Base-by-base conservation (phyloP, 1,284 basidiomycete genomes). In the Psilocybe mexicana region DNA sequence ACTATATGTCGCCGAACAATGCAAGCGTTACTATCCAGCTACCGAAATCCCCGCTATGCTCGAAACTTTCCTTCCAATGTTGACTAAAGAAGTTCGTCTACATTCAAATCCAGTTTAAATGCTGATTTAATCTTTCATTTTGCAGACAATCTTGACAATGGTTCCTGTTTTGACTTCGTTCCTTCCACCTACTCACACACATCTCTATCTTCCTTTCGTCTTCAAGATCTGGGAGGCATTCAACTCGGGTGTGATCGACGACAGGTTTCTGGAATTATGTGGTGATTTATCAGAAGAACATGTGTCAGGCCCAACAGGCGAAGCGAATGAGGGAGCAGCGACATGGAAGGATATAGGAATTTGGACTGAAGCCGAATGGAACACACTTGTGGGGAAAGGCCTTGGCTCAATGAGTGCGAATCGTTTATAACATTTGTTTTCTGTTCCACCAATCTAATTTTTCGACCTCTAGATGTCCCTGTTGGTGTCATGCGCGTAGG, bases 211-310 rank as follows among this genome's bases (percentile, higher is more conserved):
- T 48, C 87, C 90, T 28, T 69, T 84, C 0, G 67, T 93, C 10
- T 94, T 95, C 76, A 87, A 83, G 59, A 76, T 95, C 0, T 95
- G 94, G 92, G 88, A 93, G 68, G 86, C 88, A 3, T 92, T 94
- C 71, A 92, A 93, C 66, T 92, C 91, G 0, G 82, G 82, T 42
- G 78, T 88, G 18, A 77, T 93, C 58, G 93, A 96, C 65, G 93
- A 95, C 62, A 85, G 93, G 63, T 79, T 95, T 67, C 79, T 96
- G n/a, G 90, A 95, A 64, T 73, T 95, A 4, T 85, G 88, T 55
- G 92, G 90, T 40, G 79, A 87, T 36, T 75, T 96, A 11, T 80
- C 92, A 0, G 87, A 92, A 67, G 86, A 90, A 67, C 90, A 95
- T 68, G 80, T 93, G 43, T 78, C 87, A 43, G 88, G 88, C 8